These are phyloP conservation scores for Pisolithus orientalis DNA, from an alignment of 768 basidiomycete genomes.

Conservation along the genomic window DNA sequence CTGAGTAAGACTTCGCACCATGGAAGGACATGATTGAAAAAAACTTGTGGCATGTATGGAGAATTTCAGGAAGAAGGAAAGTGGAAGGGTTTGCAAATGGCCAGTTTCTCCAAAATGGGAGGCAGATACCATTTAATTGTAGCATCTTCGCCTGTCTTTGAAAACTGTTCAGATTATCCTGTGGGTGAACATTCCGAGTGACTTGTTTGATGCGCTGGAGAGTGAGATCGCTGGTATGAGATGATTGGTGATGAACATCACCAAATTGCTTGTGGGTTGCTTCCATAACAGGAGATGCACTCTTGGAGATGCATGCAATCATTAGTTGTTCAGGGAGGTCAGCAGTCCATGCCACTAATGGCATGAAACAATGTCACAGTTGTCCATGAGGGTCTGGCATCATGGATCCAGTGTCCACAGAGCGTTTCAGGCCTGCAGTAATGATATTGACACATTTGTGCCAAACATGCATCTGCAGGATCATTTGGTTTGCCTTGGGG, in stretches of 20 bases:
- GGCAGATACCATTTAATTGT: too few species aligned
- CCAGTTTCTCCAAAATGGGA: background rate
- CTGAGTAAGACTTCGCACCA: too few species aligned
- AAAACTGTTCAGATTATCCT: background rate
- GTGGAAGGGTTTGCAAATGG: background rate
- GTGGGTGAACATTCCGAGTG: background rate
- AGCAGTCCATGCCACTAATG: background rate
- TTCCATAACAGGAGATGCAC: too few species aligned
- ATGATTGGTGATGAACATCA: too few species aligned
- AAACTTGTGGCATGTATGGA: background rate
- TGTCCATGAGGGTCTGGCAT: slow-evolving; percentile 18
- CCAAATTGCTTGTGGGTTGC: too few species aligned
- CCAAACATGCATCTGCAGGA: slow-evolving; percentile 20
- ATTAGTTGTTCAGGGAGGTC: too few species aligned
- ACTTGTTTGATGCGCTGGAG: background rate
- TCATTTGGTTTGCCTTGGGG: slow-evolving; percentile 12
- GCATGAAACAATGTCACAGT: background rate
- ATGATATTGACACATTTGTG: slow-evolving; percentile 28
- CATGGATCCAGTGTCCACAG: slow-evolving; percentile 18
- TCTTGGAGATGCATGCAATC: too few species aligned
- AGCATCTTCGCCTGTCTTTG: too few species aligned
- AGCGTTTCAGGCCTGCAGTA: slow-evolving; percentile 21
- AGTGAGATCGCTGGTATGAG: background rate
- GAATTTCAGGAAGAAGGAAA: background rate
- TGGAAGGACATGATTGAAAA: background rate